phyloP scores from a whole-genome alignment of 306 rosid genomes.

The Malus sylvestris region DNA sequence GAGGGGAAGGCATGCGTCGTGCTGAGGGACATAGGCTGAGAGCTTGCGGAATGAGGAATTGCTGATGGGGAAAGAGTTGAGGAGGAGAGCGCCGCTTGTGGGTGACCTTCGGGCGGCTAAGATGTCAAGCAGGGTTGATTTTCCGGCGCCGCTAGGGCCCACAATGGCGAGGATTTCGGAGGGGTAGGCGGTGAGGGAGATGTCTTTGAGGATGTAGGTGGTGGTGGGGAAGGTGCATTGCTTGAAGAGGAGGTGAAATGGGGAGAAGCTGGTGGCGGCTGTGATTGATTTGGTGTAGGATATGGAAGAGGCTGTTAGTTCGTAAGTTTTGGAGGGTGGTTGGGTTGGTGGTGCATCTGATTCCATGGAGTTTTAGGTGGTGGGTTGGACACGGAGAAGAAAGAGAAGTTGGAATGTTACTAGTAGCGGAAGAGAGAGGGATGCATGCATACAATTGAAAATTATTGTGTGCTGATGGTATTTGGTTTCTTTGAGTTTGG shows the following conservation, averaged over 20 bases:
- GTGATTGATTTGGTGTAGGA: constrained; percentile 64
- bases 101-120: constrained; percentile 67
- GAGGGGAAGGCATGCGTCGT: constrained; percentile 70
- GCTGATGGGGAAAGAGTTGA: constrained; percentile 63
- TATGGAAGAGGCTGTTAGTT: constrained; percentile 61
- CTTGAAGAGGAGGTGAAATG: constrained; percentile 38
- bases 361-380: constrained; percentile 37
- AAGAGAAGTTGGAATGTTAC: not conserved
- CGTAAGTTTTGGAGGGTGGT: constrained; percentile 40
- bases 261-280: constrained; percentile 14
- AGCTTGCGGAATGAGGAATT: constrained; percentile 76
- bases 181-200: constrained; percentile 63
- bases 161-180: constrained; percentile 78
- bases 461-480: no score
- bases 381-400: constrained; percentile 28
- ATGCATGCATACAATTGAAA: not conserved
- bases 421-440: not conserved
- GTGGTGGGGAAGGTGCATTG: constrained; percentile 46
- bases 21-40: constrained; percentile 89
- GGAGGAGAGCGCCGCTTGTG: constrained; percentile 47
- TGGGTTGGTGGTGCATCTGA: constrained; percentile 18
- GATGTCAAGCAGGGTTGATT: constrained; percentile 88
- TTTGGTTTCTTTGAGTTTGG: no score
- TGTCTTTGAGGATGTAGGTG: constrained; percentile 54
- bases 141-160: constrained; percentile 96